These are phyloP conservation scores for Monosporascus sp. DNA, from an alignment of 2,329 filamentous ascomycete genomes.

Conservation along the genomic window DNA sequence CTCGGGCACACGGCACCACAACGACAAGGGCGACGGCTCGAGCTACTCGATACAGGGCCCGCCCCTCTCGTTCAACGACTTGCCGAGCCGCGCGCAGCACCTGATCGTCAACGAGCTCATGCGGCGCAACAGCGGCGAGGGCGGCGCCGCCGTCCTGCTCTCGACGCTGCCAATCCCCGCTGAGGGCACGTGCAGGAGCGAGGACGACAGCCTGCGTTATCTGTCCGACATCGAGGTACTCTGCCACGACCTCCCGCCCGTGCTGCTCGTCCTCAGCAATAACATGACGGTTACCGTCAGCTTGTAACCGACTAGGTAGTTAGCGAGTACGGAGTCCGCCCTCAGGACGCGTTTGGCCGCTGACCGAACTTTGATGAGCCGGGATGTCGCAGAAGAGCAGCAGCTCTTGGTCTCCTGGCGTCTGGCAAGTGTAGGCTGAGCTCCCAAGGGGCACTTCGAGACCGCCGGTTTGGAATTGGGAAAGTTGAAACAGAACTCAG, in stretches of 20 bases:
- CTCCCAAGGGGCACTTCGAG: too few species aligned
- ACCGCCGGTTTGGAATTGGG: too few species aligned
- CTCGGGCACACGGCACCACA: too few species aligned
- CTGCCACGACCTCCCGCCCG: constrained; percentile 70
- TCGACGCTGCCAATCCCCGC: constrained; percentile 78
- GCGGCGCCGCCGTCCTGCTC: constrained; percentile 63
- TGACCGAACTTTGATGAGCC: too few species aligned
- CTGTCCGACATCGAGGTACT: constrained; percentile 73
- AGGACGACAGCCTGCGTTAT: constrained; percentile 66
- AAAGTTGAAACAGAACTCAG: too few species aligned
- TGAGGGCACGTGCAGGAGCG: constrained; percentile 68
- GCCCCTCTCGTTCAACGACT: constrained; percentile 77
- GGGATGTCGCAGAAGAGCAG: too few species aligned
- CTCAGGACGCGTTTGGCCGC: too few species aligned
- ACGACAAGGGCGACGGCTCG: constrained; percentile 23
- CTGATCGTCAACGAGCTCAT: constrained; percentile 84
- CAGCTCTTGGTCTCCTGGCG: too few species aligned
- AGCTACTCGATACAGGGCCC: constrained; percentile 56
- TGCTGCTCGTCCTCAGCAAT: constrained; percentile 77
- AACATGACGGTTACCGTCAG: constrained; percentile 85
- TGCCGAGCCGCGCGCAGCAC: constrained; percentile 79
- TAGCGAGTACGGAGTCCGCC: not conserved
- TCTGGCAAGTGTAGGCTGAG: too few species aligned
- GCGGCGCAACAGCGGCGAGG: constrained; percentile 50
- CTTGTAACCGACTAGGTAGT: constrained; percentile 35